Percentiles rank a stretch among this genome's conserved stretches.
Evolutionary conservation across 495 filamentous ascomycete genomes (phyloP).

Genomic region (Penicillium fimorum): DNA sequence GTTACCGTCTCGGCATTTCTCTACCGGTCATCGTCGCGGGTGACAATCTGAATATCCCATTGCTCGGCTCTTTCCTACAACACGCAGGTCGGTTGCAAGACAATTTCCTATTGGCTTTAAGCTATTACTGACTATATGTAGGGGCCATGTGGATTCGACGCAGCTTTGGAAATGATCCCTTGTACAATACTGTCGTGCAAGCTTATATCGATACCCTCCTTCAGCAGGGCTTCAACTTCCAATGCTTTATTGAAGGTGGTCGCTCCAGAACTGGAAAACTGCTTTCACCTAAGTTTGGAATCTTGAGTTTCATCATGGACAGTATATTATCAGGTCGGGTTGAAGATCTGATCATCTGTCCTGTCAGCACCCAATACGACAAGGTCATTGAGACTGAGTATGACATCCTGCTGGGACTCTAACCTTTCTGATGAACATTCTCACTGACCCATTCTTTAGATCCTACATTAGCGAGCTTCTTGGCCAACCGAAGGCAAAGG

Average conservation of each 20-base stretch:
- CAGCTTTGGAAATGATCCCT: conserved; percentile 85
- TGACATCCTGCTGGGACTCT: conserved; percentile 9
- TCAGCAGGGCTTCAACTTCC: conserved; percentile 87
- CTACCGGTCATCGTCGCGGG: conserved; percentile 93
- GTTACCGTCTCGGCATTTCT: conserved; percentile 85
- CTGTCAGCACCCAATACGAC: conserved; percentile 96
- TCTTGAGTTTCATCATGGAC: conserved; percentile 87
- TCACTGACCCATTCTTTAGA: conserved; percentile 24
- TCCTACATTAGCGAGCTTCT: conserved; percentile 93
- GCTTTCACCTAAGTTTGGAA: conserved; percentile 92
- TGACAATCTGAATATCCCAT: conserved; percentile 92
- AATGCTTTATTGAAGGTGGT: conserved; percentile 96
- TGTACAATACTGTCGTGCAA: conserved; percentile 90
- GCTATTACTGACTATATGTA: conserved; percentile 27
- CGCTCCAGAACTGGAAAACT: conserved; percentile 92
- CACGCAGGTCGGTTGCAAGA: conserved; percentile 64
- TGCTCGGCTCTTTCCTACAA: conserved; percentile 87
- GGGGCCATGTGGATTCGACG: conserved; percentile 95
- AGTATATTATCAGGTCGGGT: conserved; percentile 85
- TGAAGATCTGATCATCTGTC: conserved; percentile 86
- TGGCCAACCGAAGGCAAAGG: conserved; percentile 90
- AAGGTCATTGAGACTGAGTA: conserved; percentile 95
- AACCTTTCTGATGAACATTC: conserved; percentile 3
- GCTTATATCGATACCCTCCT: conserved; percentile 92
- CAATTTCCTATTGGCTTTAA: background rate